These are phyloP conservation scores for Ceratocystis albifundus DNA, from an alignment of 2,329 filamentous ascomycete genomes.

Conservation along the genomic window DNA sequence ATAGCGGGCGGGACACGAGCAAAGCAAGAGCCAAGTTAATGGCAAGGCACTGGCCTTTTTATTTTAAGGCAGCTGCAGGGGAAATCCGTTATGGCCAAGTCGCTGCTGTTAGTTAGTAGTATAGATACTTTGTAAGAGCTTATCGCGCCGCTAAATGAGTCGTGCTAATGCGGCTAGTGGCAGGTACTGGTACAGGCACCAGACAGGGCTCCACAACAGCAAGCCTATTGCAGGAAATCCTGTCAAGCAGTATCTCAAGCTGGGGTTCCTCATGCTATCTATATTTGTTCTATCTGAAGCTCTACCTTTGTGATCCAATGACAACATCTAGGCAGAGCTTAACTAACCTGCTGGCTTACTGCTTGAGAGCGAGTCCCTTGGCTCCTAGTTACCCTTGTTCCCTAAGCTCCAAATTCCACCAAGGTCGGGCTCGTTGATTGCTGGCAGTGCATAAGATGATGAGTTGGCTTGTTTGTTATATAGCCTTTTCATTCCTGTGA, in stretches of 20 bases:
- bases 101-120: neutral
- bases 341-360: neutral
- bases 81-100: neutral
- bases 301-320: neutral
- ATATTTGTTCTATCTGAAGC: neutral
- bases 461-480: neutral
- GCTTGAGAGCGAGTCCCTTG: neutral
- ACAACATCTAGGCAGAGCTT: neutral
- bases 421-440: neutral
- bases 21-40: neutral
- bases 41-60: neutral
- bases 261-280: neutral
- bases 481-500: too few species aligned
- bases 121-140: neutral
- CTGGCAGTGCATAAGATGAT: neutral
- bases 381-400: neutral
- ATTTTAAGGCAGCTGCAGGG: neutral
- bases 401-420: neutral
- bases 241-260: neutral
- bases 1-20: neutral
- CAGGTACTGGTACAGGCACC: constrained; percentile 9
- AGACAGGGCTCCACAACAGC: neutral
- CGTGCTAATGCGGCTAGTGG: neutral
- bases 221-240: neutral
- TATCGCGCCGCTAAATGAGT: neutral